These are phyloP conservation scores for Azolla pinnata DNA, from an alignment of 75 land plant species.

Conservation along the genomic window DNA sequence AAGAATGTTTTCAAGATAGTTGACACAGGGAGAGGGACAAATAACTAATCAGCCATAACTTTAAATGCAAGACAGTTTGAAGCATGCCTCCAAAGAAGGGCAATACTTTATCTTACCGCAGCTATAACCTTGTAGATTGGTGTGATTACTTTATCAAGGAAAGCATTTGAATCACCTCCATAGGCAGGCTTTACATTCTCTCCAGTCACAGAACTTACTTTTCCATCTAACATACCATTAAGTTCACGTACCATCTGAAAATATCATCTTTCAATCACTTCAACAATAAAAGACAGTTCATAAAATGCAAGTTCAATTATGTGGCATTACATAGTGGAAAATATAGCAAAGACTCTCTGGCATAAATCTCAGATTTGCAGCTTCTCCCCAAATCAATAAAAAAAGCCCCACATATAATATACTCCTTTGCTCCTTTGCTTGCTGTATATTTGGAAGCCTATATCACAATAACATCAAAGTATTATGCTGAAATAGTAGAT, in stretches of 20 bases:
- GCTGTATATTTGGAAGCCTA: conserved; percentile 80
- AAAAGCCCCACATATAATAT: conserved; percentile 79
- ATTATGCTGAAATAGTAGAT: not conserved
- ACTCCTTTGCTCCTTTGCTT: conserved; percentile 79
- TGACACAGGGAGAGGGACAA: too few relatives aligned
- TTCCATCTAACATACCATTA: conserved; percentile 86
- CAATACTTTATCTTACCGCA: conserved; percentile 46
- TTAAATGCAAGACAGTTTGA: too few relatives aligned
- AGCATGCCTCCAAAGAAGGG: too few relatives aligned
- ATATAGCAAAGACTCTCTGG: conserved; percentile 98
- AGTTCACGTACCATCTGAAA: conserved; percentile 89
- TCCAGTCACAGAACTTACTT: conserved; percentile 82
- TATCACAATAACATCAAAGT: not conserved
- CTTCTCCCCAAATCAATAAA: conserved; percentile 97
- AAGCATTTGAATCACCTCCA: conserved; percentile 84
- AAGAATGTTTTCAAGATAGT: too few relatives aligned
- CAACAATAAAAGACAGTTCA: not conserved
- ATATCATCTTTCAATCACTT: not conserved
- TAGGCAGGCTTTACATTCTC: conserved; percentile 85
- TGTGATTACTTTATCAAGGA: conserved; percentile 70
- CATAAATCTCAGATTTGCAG: conserved; percentile 95
- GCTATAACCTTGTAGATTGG: conserved; percentile 75
- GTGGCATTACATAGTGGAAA: conserved; percentile 66
- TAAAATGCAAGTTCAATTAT: not conserved
- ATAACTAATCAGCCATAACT: too few relatives aligned